Base-by-base conservation (phyloP, 108 stramenopile genomes). In the Cyclostephanos invisitatus region DNA sequence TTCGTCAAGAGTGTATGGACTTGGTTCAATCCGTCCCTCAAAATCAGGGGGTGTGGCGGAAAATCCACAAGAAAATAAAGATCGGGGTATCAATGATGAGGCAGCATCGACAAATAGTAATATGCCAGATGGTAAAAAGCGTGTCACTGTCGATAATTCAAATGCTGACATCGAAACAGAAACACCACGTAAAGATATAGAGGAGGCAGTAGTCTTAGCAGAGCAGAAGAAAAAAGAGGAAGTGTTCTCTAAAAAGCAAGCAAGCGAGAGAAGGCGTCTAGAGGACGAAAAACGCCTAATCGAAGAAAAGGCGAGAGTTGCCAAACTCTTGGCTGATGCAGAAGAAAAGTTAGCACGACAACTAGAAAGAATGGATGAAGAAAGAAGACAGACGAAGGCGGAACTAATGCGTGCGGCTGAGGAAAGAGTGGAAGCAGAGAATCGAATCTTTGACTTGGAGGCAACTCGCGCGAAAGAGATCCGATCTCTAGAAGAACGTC, bases 271-370 rank as follows among this genome's bases (percentile, higher is more conserved):
- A 20, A 37, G 37, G 60, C 60, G 36, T 21, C 3, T 36, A 21
- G 60, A 40, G 40, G 60, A 61, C 9, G 36, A 38, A 37, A 61
- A 5, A 18, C n/a, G 36, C n/a, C 40, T 36, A 14, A 42, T 61
- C 17, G 15, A 36, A 61, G 60, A 61, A 42, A 42, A 61, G 36
- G 38, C 17, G 21, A 61, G 60, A 42, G 60, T 61, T 38, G 36
- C 60, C 36, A 42, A n/a, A 37, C 37, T 61, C 20, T 61, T 61
- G n/a, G 60, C 60, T 38, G 36, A 61, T n/a, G 60, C 60, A 61
- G 60, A 61, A 61, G 10, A 4, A 14, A 61, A 61, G 60, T 17
- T 61, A 5, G 60, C 60, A 8, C 32, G 10, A n/a, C 60, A 61
- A 38, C 40, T 61, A 61, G 36, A 37, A 38, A 61, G 17, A 40